These are phyloP conservation scores for Komagataea norvegica DNA, from an alignment of 1,139 yeast genomes.

Conservation along the genomic window DNA sequence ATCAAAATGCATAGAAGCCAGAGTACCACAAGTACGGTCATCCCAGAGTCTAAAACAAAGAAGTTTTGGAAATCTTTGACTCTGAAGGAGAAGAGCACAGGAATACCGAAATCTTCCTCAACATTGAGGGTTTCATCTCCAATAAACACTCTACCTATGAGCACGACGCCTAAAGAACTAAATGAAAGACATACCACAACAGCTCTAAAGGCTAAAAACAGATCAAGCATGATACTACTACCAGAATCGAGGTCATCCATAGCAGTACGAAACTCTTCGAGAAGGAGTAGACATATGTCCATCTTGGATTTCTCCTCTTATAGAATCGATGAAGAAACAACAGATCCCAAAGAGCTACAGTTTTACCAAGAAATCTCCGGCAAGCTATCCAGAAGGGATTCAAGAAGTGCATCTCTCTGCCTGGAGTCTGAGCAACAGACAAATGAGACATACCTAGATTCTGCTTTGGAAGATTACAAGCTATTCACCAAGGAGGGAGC, in stretches of 20 bases:
- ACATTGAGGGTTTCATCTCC: not conserved
- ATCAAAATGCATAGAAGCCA: conserved; percentile 10
- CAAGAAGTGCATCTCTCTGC: too few species aligned
- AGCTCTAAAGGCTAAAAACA: not conserved
- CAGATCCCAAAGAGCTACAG: conserved; percentile 22
- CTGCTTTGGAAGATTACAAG: conserved; percentile 23
- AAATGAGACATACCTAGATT: conserved; percentile 9
- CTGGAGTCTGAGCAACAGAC: too few species aligned
- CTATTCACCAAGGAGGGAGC: conserved; percentile 13
- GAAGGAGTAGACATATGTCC: conserved; percentile 14
- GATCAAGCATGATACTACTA: conserved; percentile 7
- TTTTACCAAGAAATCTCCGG: conserved; percentile 15
- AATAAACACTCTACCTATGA: not conserved
- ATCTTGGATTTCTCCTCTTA: conserved; percentile 10
- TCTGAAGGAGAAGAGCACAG: conserved; percentile 3
- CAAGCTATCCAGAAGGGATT: not conserved
- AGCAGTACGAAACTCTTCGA: not conserved
- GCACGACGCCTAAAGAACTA: not conserved
- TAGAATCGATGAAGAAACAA: conserved; percentile 8
- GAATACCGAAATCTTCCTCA: not conserved
- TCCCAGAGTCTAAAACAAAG: conserved; percentile 4
- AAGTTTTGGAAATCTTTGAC: conserved; percentile 12
- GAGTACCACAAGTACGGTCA: conserved; percentile 5
- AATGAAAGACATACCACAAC: not conserved
- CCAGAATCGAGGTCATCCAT: conserved; percentile 11